phyloP scores from a whole-genome alignment of 2,329 filamentous ascomycete species.

The Juglanconis sp. region DNA sequence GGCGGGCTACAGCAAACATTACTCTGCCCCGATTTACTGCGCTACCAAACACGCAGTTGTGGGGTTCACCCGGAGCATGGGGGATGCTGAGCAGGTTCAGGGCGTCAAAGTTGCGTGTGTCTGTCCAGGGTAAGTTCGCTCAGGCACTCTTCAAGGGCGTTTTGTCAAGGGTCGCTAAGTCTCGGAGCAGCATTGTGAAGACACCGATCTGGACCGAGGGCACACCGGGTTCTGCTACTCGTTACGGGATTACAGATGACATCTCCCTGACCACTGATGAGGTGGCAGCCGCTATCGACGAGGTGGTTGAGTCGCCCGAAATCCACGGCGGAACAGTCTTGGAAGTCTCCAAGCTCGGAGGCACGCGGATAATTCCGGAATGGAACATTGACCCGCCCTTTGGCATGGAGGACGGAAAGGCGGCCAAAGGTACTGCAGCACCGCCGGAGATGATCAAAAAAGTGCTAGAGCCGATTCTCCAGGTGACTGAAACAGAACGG shows the following conservation, averaged over 20 bases:
- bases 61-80: conserved; percentile 34
- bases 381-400: neutral
- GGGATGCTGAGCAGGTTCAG: neutral
- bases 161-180: neutral
- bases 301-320: neutral
- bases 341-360: neutral
- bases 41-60: conserved; percentile 37
- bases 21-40: conserved; percentile 30
- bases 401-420: neutral
- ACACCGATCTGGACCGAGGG: neutral
- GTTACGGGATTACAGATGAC: neutral
- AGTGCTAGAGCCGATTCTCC: neutral
- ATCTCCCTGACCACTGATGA: neutral
- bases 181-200: neutral
- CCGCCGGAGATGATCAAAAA: neutral
- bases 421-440: neutral
- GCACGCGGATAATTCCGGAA: neutral
- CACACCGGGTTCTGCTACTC: neutral
- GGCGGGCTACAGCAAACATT: conserved; percentile 29
- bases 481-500: neutral
- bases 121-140: neutral
- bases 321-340: neutral
- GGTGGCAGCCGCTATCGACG: neutral
- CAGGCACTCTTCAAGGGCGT: neutral
- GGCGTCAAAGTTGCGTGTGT: neutral